A percentile compares a stretch with the other conserved stretches of the same genome.
phyloP scores from a whole-genome alignment of 2,329 filamentous ascomycete species.

The Calonectria hawksworthii region DNA sequence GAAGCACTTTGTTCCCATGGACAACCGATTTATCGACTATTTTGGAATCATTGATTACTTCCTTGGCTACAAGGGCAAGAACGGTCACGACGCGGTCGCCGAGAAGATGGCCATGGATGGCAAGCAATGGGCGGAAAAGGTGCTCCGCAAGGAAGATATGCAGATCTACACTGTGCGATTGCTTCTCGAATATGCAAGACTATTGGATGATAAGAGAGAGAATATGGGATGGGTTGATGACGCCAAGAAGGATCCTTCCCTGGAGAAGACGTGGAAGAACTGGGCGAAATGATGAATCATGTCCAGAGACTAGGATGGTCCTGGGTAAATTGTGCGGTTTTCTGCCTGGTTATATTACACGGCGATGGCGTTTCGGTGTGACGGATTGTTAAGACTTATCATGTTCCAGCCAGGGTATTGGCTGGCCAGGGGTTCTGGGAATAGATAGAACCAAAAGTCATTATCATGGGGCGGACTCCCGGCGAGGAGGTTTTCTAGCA shows the following conservation, averaged over 20 bases:
- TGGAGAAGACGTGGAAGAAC: constrained; percentile 48
- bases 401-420: constrained; percentile 3
- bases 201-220: constrained; percentile 66
- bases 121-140: constrained; percentile 77
- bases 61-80: constrained; percentile 66
- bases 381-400: background rate
- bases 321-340: constrained; percentile 4
- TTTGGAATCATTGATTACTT: constrained; percentile 84
- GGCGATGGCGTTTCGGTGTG: constrained; percentile 32
- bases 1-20: constrained; percentile 87
- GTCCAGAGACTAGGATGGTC: background rate
- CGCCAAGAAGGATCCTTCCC: constrained; percentile 53
- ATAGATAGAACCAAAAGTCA: constrained; percentile 28
- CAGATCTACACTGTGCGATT: constrained; percentile 77
- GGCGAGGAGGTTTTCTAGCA: constrained; percentile 18
- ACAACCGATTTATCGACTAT: constrained; percentile 79
- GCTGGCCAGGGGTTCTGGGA: constrained; percentile 10
- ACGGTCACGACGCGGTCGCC: constrained; percentile 69
- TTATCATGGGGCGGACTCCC: constrained; percentile 5
- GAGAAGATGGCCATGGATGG: constrained; percentile 75
- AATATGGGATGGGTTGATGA: constrained; percentile 70
- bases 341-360: constrained; percentile 29
- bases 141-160: constrained; percentile 80
- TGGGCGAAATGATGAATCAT: constrained; percentile 40
- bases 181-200: constrained; percentile 73